A percentile compares a stretch with the other conserved stretches of the same genome.
Conservation (phyloP, 2,329 filamentous ascomycete species). For the Apiospora aurea region DNA sequence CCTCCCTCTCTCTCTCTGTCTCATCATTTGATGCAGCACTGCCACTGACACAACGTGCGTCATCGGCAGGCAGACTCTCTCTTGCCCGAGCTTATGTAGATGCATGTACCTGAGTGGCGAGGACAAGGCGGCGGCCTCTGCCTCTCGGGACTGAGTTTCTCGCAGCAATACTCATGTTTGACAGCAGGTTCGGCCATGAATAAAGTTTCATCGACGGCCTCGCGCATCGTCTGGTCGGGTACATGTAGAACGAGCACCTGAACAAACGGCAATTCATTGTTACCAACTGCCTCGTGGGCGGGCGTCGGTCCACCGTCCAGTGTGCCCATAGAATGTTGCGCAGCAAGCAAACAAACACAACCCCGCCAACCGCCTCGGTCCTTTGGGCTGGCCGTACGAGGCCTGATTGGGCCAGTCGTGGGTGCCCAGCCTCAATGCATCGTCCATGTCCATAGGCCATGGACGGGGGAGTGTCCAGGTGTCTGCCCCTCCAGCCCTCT, state of each 20-base stretch:
- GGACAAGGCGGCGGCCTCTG: background rate
- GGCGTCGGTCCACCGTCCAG: background rate
- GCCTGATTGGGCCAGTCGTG: background rate
- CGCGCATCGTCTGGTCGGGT: background rate
- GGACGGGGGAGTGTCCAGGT: background rate
- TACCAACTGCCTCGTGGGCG: background rate
- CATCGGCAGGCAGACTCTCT: background rate
- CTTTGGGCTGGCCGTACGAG: background rate
- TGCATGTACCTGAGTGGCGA: background rate
- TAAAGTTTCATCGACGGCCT: slow-evolving; percentile 7
- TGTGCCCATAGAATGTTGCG: background rate
- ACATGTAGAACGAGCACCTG: background rate
- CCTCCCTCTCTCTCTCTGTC: background rate
- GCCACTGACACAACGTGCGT: slow-evolving; percentile 14
- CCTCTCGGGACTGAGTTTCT: background rate
- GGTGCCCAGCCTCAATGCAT: slow-evolving; percentile 8
- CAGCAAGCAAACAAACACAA: slow-evolving; percentile 16
- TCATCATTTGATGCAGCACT: background rate
- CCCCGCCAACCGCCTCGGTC: background rate
- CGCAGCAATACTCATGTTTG: background rate
- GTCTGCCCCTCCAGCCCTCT: slow-evolving; percentile 4
- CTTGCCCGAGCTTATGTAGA: background rate
- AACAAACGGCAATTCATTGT: background rate
- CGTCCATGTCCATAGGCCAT: slow-evolving; percentile 3
- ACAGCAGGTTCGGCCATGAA: background rate